Evolutionary conservation across 2,329 filamentous ascomycete genomes (phyloP).

Genomic region (Botryotinia globosa): DNA sequence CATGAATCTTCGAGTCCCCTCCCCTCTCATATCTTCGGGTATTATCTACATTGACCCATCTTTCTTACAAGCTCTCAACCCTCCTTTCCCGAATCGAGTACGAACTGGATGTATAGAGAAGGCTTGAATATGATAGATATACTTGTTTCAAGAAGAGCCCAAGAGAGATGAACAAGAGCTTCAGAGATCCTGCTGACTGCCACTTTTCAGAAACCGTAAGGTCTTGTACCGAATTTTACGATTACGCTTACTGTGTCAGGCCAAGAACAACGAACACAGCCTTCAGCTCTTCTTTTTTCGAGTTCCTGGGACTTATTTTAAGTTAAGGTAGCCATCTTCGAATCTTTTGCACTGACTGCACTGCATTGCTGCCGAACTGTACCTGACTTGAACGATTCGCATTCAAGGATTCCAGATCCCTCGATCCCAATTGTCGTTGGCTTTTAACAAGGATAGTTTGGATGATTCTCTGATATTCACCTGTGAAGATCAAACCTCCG

Average conservation of each 20-base stretch:
- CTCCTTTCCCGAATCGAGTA: background rate
- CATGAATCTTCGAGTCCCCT: background rate
- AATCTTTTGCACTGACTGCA: slow-evolving; percentile 1
- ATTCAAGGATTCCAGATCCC: slow-evolving; percentile 20
- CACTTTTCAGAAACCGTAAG: slow-evolving; percentile 6
- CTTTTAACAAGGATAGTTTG: slow-evolving; percentile 10
- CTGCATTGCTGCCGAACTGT: slow-evolving; percentile 18
- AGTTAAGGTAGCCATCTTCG: background rate
- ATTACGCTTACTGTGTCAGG: slow-evolving; percentile 18
- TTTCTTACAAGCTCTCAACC: background rate
- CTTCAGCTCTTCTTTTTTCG: slow-evolving; percentile 13
- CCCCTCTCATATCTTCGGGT: background rate
- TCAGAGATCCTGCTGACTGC: background rate
- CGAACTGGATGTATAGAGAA: background rate
- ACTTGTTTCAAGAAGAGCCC: slow-evolving; percentile 1
- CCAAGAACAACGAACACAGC: slow-evolving; percentile 15
- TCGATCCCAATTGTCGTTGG: slow-evolving; percentile 18
- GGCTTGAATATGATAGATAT: background rate
- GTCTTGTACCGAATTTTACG: slow-evolving; percentile 9
- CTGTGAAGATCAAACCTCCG: background rate
- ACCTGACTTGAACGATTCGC: slow-evolving; percentile 19
- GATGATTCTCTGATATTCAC: background rate
- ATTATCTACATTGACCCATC: slow-evolving; percentile 8
- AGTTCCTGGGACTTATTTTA: background rate
- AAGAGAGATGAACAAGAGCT: background rate